A percentile compares a stretch with the other conserved stretches of the same genome.
Evolutionary conservation across 441 rosid genomes (phyloP).

Genomic region (Sinapis alba): DNA sequence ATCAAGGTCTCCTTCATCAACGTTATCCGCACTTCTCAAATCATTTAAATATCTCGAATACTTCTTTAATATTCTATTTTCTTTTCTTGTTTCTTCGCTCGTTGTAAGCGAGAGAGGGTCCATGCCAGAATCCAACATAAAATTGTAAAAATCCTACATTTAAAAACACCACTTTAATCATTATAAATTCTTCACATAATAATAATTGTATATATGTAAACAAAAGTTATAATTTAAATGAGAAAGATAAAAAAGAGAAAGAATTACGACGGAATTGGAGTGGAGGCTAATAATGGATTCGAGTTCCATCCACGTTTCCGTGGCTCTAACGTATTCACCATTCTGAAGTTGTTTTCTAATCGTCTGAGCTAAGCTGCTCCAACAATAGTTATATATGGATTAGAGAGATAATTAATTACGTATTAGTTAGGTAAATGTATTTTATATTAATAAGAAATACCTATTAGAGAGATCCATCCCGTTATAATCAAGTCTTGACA

Average conservation of each 20-base stretch:
- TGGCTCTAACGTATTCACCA: conserved; percentile 57
- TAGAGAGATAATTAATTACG: conserved; percentile 2
- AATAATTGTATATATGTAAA: neutral
- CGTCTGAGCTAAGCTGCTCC: conserved; percentile 56
- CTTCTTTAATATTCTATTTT: conserved; percentile 40
- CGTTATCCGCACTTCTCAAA: conserved; percentile 38
- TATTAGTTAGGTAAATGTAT: neutral
- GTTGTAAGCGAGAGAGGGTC: conserved; percentile 51
- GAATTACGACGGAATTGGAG: conserved; percentile 69
- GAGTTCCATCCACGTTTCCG: conserved; percentile 62
- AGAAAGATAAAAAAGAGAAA: neutral
- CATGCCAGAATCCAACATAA: conserved; percentile 61
- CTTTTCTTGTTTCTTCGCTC: conserved; percentile 32
- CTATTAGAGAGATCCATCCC: conserved; percentile 60
- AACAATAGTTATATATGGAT: neutral
- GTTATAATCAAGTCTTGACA: conserved; percentile 66
- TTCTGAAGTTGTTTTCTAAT: conserved; percentile 60
- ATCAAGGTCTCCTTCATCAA: conserved; percentile 45
- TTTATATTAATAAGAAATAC: conserved; percentile 38
- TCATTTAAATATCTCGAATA: conserved; percentile 61
- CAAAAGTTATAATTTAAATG: neutral
- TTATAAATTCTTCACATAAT: neutral
- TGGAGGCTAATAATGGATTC: conserved; percentile 40
- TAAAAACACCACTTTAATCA: neutral
- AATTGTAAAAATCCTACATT: conserved; percentile 80